A percentile compares a stretch with the other conserved stretches of the same genome.
phyloP scores from a whole-genome alignment of 441 rosid species.

The Adansonia grandidieri region DNA sequence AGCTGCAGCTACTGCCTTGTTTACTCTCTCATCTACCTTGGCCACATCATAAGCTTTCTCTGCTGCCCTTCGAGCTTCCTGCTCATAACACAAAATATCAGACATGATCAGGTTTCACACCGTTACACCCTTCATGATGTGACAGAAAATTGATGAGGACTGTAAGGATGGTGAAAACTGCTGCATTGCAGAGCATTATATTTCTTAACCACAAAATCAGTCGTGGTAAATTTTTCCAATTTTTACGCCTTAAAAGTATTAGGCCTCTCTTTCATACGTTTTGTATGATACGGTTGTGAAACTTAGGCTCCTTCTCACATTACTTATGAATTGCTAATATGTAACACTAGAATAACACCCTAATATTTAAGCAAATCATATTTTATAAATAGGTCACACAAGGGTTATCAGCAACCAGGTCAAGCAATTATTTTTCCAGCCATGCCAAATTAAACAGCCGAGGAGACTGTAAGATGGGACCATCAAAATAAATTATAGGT shows the following conservation, averaged over 20 bases:
- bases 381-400: neutral
- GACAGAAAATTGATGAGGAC: neutral
- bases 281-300: neutral
- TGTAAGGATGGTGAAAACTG: neutral
- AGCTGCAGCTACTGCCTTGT: constrained; percentile 80
- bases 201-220: neutral
- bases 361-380: neutral
- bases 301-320: neutral
- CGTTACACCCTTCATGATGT: neutral
- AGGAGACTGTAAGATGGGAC: neutral
- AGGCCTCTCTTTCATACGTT: neutral
- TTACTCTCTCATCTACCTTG: constrained; percentile 92
- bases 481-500: neutral
- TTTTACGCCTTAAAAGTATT: neutral
- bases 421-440: neutral
- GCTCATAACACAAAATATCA: constrained; percentile 21
- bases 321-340: neutral
- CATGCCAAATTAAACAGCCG: constrained; percentile 5
- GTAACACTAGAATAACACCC: neutral
- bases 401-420: neutral
- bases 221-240: neutral
- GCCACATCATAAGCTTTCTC: constrained; percentile 81
- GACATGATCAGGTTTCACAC: neutral
- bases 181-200: neutral
- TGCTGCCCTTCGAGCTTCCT: constrained; percentile 86